These are phyloP conservation scores for Striga hermonthica DNA, from an alignment of 305 asterid species.

Conservation along the genomic window DNA sequence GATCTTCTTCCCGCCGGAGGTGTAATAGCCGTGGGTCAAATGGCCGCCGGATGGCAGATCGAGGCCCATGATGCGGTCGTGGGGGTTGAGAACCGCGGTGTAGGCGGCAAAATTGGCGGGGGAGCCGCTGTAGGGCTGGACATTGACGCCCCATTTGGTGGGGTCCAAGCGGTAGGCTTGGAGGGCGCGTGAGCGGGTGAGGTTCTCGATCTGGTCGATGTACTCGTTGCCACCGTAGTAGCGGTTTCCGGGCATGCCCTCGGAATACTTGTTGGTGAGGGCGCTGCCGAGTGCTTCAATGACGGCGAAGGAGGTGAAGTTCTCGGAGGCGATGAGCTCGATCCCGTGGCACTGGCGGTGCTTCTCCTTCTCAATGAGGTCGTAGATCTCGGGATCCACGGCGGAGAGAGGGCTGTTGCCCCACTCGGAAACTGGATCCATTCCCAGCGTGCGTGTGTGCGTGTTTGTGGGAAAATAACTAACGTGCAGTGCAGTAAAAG, in stretches of 20 bases:
- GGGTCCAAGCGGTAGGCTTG: conserved; percentile 83
- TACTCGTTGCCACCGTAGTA: conserved; percentile 93
- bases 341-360: conserved; percentile 92
- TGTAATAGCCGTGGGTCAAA: conserved; percentile 85
- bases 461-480: conserved; percentile 10
- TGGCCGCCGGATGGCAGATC: conserved; percentile 96
- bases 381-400: conserved; percentile 88
- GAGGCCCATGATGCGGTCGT: conserved; percentile 88
- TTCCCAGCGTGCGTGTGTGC: conserved; percentile 28
- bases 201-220: conserved; percentile 87
- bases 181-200: conserved; percentile 82
- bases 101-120: conserved; percentile 95
- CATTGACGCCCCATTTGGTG: conserved; percentile 93
- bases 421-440: conserved; percentile 83
- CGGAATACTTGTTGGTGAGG: conserved; percentile 92
- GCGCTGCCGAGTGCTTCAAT: conserved; percentile 92
- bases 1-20: conserved; percentile 85
- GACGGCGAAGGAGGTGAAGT: conserved; percentile 95
- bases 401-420: conserved; percentile 64
- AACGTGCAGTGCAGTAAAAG: not conserved
- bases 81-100: conserved; percentile 90
- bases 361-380: conserved; percentile 89
- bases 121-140: conserved; percentile 87
- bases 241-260: conserved; percentile 91
- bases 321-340: conserved; percentile 94